Percentiles rank a stretch among this genome's conserved stretches.
Evolutionary conservation across 495 filamentous ascomycete species (phyloP).

Genomic region (Aspergillus homomorphus): DNA sequence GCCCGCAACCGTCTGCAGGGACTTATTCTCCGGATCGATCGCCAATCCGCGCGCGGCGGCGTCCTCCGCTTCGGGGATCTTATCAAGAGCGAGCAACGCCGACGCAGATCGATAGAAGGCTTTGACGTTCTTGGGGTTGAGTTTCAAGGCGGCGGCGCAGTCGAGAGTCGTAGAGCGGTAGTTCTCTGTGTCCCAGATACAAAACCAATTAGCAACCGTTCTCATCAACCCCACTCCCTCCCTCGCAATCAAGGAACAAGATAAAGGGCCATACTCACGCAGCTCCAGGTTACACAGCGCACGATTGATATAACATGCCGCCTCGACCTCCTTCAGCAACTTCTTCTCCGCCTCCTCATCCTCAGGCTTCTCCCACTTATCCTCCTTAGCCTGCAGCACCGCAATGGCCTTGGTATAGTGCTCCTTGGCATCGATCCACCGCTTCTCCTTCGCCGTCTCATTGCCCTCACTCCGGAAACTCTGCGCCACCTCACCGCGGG

Average conservation of each 20-base stretch:
- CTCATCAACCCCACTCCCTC: background rate
- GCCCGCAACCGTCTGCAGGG: slow-evolving; percentile 50
- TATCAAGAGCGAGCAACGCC: slow-evolving; percentile 71
- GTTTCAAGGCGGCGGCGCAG: slow-evolving; percentile 71
- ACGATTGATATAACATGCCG: slow-evolving; percentile 78
- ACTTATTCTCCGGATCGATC: slow-evolving; percentile 60
- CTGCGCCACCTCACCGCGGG: slow-evolving; percentile 69
- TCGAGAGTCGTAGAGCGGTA: slow-evolving; percentile 80
- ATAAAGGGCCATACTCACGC: slow-evolving; percentile 40
- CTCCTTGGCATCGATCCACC: slow-evolving; percentile 81
- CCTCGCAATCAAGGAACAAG: background rate
- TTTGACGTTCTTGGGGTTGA: slow-evolving; percentile 79
- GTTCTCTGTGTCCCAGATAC: slow-evolving; percentile 56
- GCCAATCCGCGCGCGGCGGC: slow-evolving; percentile 65
- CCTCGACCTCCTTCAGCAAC: slow-evolving; percentile 59
- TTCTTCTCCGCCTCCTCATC: slow-evolving; percentile 52
- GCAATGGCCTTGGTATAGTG: slow-evolving; percentile 83
- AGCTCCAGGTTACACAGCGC: slow-evolving; percentile 80
- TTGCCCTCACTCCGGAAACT: slow-evolving; percentile 89
- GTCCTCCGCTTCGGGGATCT: slow-evolving; percentile 72
- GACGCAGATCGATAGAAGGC: slow-evolving; percentile 79
- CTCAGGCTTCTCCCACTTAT: slow-evolving; percentile 47
- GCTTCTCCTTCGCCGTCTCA: slow-evolving; percentile 69
- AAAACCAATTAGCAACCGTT: slow-evolving; percentile 16
- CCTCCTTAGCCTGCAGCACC: slow-evolving; percentile 58